Conservation (phyloP, 371 early-diverging fungal genomes). For the Syncephalis fuscata region DNA sequence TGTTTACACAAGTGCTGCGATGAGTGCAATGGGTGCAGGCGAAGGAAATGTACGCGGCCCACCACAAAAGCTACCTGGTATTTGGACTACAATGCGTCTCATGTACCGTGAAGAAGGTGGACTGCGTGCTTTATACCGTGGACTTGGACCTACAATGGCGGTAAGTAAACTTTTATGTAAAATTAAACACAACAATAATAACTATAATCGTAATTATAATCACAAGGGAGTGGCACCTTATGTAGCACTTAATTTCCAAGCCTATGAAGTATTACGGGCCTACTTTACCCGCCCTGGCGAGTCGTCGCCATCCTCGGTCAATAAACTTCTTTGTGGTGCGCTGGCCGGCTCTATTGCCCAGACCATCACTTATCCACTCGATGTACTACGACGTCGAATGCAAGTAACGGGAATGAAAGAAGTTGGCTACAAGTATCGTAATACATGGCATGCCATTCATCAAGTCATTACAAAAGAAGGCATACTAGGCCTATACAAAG, state of each 20-base stretch:
- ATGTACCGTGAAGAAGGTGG: conserved; percentile 71
- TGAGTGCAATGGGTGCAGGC: conserved; percentile 1
- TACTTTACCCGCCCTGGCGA: conserved; percentile 47
- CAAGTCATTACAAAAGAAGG: conserved; percentile 54
- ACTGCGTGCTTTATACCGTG: conserved; percentile 63
- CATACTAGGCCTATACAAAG: conserved; percentile 60
- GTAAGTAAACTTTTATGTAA: no score
- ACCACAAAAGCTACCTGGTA: conserved; percentile 44
- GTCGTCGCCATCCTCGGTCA: conserved; percentile 32
- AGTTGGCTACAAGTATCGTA: conserved; percentile 49
- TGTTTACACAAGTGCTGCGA: conserved; percentile 5
- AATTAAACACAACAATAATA: no score
- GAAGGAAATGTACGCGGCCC: conserved; percentile 1
- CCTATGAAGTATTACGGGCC: conserved; percentile 59
- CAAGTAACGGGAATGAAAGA: conserved; percentile 71
- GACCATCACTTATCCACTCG: conserved; percentile 82
- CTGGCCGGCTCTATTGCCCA: conserved; percentile 81
- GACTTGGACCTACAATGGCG: conserved; percentile 63
- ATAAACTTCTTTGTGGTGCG: conserved; percentile 72
- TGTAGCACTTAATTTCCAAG: conserved; percentile 72
- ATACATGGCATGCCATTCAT: conserved; percentile 52
- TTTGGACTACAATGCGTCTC: conserved; percentile 33
- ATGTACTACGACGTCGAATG: conserved; percentile 69
- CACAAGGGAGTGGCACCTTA: conserved; percentile 68
- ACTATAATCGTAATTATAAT: no score